Evolutionary conservation across 139 green algal species (phyloP).

Genomic region (Chloropicon primus): DNA sequence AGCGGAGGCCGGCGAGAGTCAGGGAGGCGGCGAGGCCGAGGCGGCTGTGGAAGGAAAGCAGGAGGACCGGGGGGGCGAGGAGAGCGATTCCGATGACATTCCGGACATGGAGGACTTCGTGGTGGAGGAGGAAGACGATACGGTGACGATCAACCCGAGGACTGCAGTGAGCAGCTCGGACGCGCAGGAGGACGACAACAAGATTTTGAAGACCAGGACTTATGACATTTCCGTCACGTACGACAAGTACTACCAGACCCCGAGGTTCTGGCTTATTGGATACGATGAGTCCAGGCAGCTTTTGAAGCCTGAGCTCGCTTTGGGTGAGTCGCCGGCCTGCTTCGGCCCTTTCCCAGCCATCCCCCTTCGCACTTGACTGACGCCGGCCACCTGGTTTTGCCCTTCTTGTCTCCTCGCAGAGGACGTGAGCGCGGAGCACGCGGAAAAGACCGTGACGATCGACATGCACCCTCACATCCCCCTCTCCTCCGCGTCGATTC

Average conservation of each 20-base stretch:
- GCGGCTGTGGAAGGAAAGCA: slow-evolving; percentile 12
- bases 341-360: not conserved
- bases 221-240: slow-evolving; percentile 89
- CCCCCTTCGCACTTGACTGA: too few species aligned
- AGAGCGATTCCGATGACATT: slow-evolving; percentile 35
- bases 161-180: too few species aligned
- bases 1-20: not conserved
- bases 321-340: slow-evolving; percentile 14
- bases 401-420: slow-evolving; percentile 8
- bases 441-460: slow-evolving; percentile 74
- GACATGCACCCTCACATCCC: slow-evolving; percentile 64
- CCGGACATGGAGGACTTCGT: slow-evolving; percentile 65
- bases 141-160: slow-evolving; percentile 35
- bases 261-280: slow-evolving; percentile 51
- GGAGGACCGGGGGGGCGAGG: slow-evolving; percentile 20
- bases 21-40: not conserved
- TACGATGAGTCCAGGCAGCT: slow-evolving; percentile 54
- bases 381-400: too few species aligned
- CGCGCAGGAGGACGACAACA: slow-evolving; percentile 28
- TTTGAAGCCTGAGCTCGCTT: slow-evolving; percentile 24
- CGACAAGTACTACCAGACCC: slow-evolving; percentile 78
- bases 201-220: slow-evolving; percentile 56
- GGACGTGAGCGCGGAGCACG: slow-evolving; percentile 53
- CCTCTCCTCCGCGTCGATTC: slow-evolving; percentile 56
- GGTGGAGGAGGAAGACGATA: slow-evolving; percentile 39